These are phyloP conservation scores for Elaeis guineensis DNA, from an alignment of 176 grass and related monocot species.

Conservation along the genomic window DNA sequence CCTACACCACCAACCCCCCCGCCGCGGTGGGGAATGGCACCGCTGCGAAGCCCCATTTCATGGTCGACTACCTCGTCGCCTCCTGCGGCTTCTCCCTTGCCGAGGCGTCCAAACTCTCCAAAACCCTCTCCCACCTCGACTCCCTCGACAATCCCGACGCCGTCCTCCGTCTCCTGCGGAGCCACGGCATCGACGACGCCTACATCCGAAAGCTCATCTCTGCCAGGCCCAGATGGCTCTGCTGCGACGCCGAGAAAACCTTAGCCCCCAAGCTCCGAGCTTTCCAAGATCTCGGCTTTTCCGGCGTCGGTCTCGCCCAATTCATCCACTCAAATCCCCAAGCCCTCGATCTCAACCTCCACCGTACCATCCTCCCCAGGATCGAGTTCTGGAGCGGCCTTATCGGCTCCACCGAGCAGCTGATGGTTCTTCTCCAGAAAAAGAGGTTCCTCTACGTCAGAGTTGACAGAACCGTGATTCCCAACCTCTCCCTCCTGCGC, in stretches of 20 bases:
- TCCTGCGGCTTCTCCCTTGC: conserved; percentile 23
- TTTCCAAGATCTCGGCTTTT: neutral
- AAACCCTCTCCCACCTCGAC: conserved; percentile 18
- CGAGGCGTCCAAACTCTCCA: conserved; percentile 24
- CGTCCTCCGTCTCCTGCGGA: conserved; percentile 15
- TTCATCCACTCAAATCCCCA: neutral
- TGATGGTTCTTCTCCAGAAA: neutral
- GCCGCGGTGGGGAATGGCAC: too few relatives aligned
- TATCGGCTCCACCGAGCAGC: neutral
- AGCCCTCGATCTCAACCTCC: neutral
- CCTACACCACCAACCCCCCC: too few relatives aligned
- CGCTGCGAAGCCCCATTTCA: conserved; percentile 25
- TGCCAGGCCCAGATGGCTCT: neutral
- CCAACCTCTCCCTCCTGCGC: too few relatives aligned
- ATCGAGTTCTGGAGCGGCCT: conserved; percentile 1
- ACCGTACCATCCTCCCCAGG: neutral
- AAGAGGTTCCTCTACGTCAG: neutral
- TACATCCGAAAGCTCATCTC: neutral
- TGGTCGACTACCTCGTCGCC: conserved; percentile 41
- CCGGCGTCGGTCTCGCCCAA: neutral
- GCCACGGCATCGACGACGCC: neutral
- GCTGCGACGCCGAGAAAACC: neutral
- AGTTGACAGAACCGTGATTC: neutral
- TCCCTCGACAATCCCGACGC: conserved; percentile 12
- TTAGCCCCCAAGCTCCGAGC: neutral